Percentiles rank a stretch among this genome's conserved stretches.
Conservation (phyloP, 1,284 basidiomycete genomes). For the Mrakiaceae sp. region DNA sequence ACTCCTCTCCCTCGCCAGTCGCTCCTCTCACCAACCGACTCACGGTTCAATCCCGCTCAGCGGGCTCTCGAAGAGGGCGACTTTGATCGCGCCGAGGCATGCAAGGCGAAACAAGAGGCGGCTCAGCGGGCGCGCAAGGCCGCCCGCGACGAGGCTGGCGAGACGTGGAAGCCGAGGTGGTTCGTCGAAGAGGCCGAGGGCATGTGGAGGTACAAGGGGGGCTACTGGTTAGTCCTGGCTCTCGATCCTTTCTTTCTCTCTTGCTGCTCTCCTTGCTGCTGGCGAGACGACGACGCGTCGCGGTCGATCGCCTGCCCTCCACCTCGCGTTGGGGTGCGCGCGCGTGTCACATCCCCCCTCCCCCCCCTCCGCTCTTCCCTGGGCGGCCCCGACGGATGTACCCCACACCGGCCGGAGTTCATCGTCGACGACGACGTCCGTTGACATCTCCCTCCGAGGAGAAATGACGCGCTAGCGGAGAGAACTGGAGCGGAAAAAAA, state of each 20-base stretch:
- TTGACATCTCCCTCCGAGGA: too few species aligned
- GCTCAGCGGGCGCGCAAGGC: constrained; percentile 11
- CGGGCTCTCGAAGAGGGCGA: constrained; percentile 14
- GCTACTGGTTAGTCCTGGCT: constrained; percentile 5
- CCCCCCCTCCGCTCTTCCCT: too few species aligned
- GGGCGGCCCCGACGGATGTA: too few species aligned
- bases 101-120: constrained; percentile 5
- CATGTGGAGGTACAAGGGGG: constrained; percentile 6
- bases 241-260: neutral
- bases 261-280: neutral
- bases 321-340: too few species aligned
- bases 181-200: neutral
- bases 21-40: constrained; percentile 9
- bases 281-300: neutral
- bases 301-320: too few species aligned
- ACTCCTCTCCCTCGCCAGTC: neutral
- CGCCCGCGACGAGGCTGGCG: constrained; percentile 10
- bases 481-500: too few species aligned
- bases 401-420: too few species aligned
- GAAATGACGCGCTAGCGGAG: too few species aligned
- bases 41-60: constrained; percentile 17
- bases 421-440: too few species aligned
- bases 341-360: too few species aligned
- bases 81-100: constrained; percentile 11
- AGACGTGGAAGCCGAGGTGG: constrained; percentile 11